Percentiles rank a stretch among this genome's conserved stretches.
Evolutionary conservation across 306 rosid genomes (phyloP).

Genomic region (Rosa rugosa): DNA sequence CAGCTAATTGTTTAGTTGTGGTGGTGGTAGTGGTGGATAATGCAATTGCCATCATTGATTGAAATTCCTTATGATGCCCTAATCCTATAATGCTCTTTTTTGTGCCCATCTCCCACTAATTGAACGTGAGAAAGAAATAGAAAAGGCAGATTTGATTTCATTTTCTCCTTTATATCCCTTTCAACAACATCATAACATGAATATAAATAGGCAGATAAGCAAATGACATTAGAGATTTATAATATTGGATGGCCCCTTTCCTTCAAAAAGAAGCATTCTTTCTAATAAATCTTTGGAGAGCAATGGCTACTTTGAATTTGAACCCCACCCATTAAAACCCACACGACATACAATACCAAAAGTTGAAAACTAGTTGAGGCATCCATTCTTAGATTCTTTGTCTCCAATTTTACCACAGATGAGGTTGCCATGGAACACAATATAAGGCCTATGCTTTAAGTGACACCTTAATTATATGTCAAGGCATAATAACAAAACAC

Average conservation of each 20-base stretch:
- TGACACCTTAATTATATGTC: not conserved
- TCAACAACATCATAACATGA: slow-evolving; percentile 37
- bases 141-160: slow-evolving; percentile 1
- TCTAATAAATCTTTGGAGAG: not conserved
- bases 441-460: not conserved
- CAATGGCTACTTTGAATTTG: slow-evolving; percentile 21
- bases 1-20: slow-evolving; percentile 33
- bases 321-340: slow-evolving; percentile 16
- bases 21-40: not conserved
- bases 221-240: not conserved
- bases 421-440: not conserved
- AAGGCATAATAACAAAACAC: slow-evolving; percentile 8
- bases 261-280: slow-evolving; percentile 9
- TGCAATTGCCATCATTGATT: slow-evolving; percentile 25
- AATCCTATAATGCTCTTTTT: slow-evolving; percentile 32
- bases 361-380: slow-evolving; percentile 5
- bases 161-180: slow-evolving; percentile 13
- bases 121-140: slow-evolving; percentile 4
- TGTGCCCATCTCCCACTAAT: slow-evolving; percentile 36
- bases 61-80: slow-evolving; percentile 34
- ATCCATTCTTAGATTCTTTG: slow-evolving; percentile 2
- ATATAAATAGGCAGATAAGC: not conserved
- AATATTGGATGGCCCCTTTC: slow-evolving; percentile 30
- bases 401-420: not conserved
- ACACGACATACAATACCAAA: not conserved